Base-by-base conservation (phyloP, 2,329 filamentous ascomycete species). In the Nannizzia gypsea region DNA sequence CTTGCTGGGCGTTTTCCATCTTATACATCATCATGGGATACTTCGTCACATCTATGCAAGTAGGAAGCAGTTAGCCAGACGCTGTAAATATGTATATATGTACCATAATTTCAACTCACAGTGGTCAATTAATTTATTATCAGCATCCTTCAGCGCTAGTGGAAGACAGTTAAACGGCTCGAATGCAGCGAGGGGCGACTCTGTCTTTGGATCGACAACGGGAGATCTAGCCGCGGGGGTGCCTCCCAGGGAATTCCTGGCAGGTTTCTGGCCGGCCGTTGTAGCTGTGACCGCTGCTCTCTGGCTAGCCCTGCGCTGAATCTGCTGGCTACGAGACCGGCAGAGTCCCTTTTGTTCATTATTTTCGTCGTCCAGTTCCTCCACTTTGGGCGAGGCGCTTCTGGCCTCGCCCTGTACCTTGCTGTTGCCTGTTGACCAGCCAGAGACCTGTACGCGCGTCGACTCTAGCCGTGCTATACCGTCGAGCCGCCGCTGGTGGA, bases 21-120 rank as follows among this genome's bases (percentile, higher is more conserved):
- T 70, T 71, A 60, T 71, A 71, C 69, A 71, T 71, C 68, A 70
- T 71, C 28, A 68, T 65, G n/a, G 69, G 69, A 59, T 71, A 71
- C 13, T 65, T 69, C 26, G 67, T 66, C 42, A 70, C 65, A 64
- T 69, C 69, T 71, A 62, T 8, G n/a, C 1, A 54, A 52, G 15
- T 56, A 31, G 6, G 26, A 48, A 54, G 38, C 26, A 57, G 42
- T 55, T 46, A 58, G 20, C 6, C 17, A 34, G 31, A 40, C 22
- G 26, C 22, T 52, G 9, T 11, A 17, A 11, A 15, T 22, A 5
- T 36, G 28, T 6, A 31, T 59, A 20, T 15, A 26, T 20, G 22
- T 17, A 1, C 20, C 22, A 20, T 22, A 2, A 17, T n/a, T 20
- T 13, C 2, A 24, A 69, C 67, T 66, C 65, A 71, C 69, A 71